phyloP scores from a whole-genome alignment of 148 eudicot genomes.

The Rheum nobile region DNA sequence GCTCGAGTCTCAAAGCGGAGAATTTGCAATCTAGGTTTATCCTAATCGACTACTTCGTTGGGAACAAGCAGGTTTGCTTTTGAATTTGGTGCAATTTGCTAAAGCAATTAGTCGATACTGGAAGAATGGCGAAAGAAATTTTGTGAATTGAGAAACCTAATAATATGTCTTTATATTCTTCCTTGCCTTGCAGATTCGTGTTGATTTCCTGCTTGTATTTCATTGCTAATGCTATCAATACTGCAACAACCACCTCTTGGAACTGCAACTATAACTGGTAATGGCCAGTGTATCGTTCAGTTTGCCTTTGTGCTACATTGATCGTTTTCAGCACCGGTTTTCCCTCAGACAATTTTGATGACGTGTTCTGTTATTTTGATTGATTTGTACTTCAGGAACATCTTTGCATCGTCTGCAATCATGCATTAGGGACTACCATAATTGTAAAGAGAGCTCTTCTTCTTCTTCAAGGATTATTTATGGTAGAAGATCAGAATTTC shows the following conservation, averaged over 20 bases:
- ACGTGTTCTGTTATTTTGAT: not conserved
- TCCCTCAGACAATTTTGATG: not conserved
- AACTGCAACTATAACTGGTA: not conserved
- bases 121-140: too few species aligned
- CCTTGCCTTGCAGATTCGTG: not conserved
- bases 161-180: not conserved
- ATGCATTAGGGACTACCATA: not conserved
- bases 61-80: too few species aligned
- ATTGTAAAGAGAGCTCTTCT: not conserved
- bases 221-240: not conserved
- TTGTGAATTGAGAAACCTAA: too few species aligned
- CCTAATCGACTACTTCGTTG: too few species aligned
- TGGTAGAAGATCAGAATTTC: not conserved
- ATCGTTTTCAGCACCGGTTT: not conserved
- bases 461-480: not conserved
- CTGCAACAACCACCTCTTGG: not conserved
- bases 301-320: not conserved
- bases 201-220: not conserved
- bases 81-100: too few species aligned
- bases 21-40: too few species aligned
- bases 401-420: not conserved
- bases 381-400: not conserved
- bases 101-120: too few species aligned
- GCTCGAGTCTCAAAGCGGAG: too few species aligned
- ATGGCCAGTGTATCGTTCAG: not conserved